These are phyloP conservation scores for Candida awuae DNA, from an alignment of 805 yeast genomes.

Conservation along the genomic window DNA sequence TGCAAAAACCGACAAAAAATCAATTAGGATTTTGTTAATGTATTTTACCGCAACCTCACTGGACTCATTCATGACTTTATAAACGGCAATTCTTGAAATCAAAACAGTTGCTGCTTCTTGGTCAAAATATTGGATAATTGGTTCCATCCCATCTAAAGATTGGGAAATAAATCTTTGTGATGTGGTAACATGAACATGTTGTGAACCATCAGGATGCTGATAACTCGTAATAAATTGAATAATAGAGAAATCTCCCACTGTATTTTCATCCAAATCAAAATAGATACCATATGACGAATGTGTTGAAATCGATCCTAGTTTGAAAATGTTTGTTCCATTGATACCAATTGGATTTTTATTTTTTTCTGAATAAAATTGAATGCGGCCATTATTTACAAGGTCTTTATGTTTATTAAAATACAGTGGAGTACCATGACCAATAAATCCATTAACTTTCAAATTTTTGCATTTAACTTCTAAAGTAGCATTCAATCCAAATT, in stretches of 20 bases:
- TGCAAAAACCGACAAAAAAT: conserved; percentile 39
- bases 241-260: conserved; percentile 18
- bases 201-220: conserved; percentile 52
- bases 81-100: conserved; percentile 46
- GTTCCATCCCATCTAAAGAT: conserved; percentile 24
- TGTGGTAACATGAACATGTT: conserved; percentile 56
- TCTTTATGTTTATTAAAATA: neutral
- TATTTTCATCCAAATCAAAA: conserved; percentile 37
- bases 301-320: conserved; percentile 45
- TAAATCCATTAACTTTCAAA: conserved; percentile 47
- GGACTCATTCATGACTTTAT: conserved; percentile 32
- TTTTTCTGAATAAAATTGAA: conserved; percentile 1
- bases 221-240: conserved; percentile 52
- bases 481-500: conserved; percentile 52
- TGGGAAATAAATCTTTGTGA: conserved; percentile 37
- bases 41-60: conserved; percentile 36
- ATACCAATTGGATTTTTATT: conserved; percentile 34
- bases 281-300: conserved; percentile 53
- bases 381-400: neutral
- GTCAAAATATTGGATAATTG: conserved; percentile 44
- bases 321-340: conserved; percentile 52
- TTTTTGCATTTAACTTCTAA: conserved; percentile 50
- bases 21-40: conserved; percentile 41
- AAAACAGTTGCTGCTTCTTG: conserved; percentile 64
- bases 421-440: conserved; percentile 55